Percentiles rank a stretch among this genome's conserved stretches.
These are phyloP conservation scores for Magnusiomyces fungicola DNA, from an alignment of 1,139 yeast species.

Conservation along the genomic window DNA sequence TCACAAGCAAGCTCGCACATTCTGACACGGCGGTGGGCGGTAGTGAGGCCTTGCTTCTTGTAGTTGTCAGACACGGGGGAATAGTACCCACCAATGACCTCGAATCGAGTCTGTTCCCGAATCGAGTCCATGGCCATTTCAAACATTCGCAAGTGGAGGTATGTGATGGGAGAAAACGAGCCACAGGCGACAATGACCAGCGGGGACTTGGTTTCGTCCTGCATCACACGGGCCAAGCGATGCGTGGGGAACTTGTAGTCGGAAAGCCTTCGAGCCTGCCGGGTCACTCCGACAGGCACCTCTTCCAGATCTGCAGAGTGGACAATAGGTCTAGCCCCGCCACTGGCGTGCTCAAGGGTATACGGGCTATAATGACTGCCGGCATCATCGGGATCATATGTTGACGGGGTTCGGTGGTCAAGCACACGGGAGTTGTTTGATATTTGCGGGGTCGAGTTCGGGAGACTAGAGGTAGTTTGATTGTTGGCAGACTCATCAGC, in stretches of 20 bases:
- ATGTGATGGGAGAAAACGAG: constrained; percentile 91
- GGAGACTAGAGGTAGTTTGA: too few relatives aligned
- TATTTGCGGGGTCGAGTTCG: too few relatives aligned
- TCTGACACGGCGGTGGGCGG: constrained; percentile 80
- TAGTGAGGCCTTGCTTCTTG: constrained; percentile 87
- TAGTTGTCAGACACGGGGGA: constrained; percentile 97
- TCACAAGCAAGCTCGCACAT: constrained; percentile 99
- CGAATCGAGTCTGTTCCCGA: constrained; percentile 84
- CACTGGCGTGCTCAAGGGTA: constrained; percentile 5
- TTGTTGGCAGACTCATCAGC: too few relatives aligned
- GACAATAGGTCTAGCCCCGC: constrained; percentile 30
- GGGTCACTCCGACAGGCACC: constrained; percentile 85
- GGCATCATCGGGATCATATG: not conserved
- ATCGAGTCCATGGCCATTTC: constrained; percentile 98
- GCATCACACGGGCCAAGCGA: constrained; percentile 62
- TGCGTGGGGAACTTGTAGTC: constrained; percentile 81
- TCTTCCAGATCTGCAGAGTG: constrained; percentile 90
- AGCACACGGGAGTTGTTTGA: too few relatives aligned
- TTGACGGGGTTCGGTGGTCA: too few relatives aligned
- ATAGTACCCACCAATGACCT: constrained; percentile 93
- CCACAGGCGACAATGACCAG: constrained; percentile 96
- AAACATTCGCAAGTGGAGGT: constrained; percentile 90
- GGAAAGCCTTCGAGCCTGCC: constrained; percentile 68
- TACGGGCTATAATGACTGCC: constrained; percentile 5
- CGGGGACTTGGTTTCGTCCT: constrained; percentile 76